Base-by-base conservation (phyloP, 257 asterid species). In the Jaltomata sinuosa region DNA sequence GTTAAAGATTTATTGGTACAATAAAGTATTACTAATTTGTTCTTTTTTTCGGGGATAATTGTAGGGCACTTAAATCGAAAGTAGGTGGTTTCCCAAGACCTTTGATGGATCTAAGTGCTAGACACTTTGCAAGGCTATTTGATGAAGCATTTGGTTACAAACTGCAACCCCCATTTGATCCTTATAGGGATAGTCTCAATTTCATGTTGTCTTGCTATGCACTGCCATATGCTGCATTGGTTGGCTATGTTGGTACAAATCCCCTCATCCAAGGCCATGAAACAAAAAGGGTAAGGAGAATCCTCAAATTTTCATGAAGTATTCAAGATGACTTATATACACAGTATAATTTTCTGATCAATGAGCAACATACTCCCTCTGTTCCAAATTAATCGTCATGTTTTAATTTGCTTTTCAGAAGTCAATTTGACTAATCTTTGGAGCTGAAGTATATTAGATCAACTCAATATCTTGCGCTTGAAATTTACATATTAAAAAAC, bases 71-170 rank as follows among this genome's bases (percentile, higher is more conserved):
- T 14, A 88, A 72, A 71, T 82, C 86, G n/a, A 85, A 89, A 1
- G 89, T 88, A 8, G 90, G 93, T 47, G 88, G 91, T 40, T 76
- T 92, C 71, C 88, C 91, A 22, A 86, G 93, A 82, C 95, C 95
- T 38, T 54, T 83, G 82, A 3, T 91, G 88, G 89, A 91, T 84
- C 90, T 90, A 2, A 84, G 92, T 53, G 85, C 89, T 21, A 61
- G 27, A 54, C 82, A 82, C 84, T 92, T 92, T 54, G 93, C 90
- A 4, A 85, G 32, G 52, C 18, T 92, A 9, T 18, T 92, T 3
- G 54, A 92, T 84, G 87, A 85, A 42, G 95, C 95, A 61, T 91
- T 91, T 36, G 93, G 89, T 5, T 86, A 85, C 77, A 78, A 86
- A 80, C 67, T 92, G 0, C 87, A 45, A 40, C 95, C 95, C 2